Evolutionary conservation across 768 basidiomycete species (phyloP).

Genomic region (Termitomyces sp.): DNA sequence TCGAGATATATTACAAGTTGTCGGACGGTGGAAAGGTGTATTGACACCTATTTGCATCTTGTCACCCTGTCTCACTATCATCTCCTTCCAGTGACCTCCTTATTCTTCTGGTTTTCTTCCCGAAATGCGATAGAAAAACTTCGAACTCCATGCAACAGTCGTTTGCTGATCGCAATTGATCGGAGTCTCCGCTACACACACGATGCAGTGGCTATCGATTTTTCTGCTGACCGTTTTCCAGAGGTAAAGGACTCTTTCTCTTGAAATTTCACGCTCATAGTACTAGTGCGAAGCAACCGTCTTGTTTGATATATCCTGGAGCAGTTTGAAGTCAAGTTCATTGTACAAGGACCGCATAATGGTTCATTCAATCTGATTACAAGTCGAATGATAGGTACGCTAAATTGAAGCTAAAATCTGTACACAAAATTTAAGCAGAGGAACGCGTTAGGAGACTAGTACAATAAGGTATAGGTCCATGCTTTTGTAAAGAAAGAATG

Average conservation of each 20-base stretch:
- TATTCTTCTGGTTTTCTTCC: background rate
- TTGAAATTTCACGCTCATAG: background rate
- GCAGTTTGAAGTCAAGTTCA: background rate
- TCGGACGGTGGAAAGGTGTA: background rate
- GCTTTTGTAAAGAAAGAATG: background rate
- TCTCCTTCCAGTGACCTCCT: too few relatives aligned
- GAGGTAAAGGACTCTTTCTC: background rate
- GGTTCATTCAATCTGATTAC: background rate
- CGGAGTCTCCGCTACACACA: background rate
- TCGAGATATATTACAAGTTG: too few relatives aligned
- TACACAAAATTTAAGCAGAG: background rate
- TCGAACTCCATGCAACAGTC: background rate
- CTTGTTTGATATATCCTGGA: background rate
- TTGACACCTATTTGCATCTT: background rate
- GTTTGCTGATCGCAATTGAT: background rate
- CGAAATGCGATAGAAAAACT: too few relatives aligned
- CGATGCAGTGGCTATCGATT: too few relatives aligned
- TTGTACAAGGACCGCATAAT: background rate
- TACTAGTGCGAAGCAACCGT: background rate
- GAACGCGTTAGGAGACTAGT: background rate
- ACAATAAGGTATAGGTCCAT: background rate
- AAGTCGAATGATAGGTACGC: background rate
- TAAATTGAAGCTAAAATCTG: background rate
- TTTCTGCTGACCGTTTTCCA: background rate
- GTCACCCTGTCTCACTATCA: too few relatives aligned